Evolutionary conservation across 805 yeast genomes (phyloP).

Genomic region (Kregervanrija delftensis): DNA sequence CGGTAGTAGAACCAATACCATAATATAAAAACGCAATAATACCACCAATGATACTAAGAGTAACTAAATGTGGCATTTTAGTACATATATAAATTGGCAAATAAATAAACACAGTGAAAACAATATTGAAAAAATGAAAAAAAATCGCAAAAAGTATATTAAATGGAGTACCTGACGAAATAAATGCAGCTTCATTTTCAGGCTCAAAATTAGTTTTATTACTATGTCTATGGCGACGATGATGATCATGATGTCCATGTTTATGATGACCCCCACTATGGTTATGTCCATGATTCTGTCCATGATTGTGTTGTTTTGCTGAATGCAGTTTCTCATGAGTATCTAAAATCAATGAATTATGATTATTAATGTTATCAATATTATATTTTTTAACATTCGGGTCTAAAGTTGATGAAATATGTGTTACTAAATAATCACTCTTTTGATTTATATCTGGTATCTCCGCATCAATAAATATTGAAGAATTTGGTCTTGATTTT

Average conservation of each 20-base stretch:
- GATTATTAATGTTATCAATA: background rate
- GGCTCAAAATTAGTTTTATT: background rate
- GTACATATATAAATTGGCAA: constrained; percentile 6
- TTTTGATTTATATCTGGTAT: too few species aligned
- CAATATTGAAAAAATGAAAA: constrained; percentile 5
- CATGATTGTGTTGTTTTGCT: background rate
- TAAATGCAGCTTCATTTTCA: background rate
- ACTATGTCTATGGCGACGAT: background rate
- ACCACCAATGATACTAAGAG: too few species aligned
- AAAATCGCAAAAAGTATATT: constrained; percentile 6
- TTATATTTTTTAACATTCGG: background rate
- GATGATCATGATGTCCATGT: background rate
- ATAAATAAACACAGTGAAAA: constrained; percentile 8
- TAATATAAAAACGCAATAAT: too few species aligned
- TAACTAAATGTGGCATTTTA: too few species aligned
- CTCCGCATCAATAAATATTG: background rate
- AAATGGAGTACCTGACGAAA: background rate
- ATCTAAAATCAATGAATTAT: background rate
- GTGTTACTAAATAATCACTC: too few species aligned
- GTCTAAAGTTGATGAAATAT: background rate
- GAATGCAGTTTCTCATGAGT: background rate
- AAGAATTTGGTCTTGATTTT: constrained; percentile 3
- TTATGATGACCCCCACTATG: background rate
- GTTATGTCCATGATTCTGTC: background rate
- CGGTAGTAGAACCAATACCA: too few species aligned